A percentile compares a stretch with the other conserved stretches of the same genome.
Evolutionary conservation across 495 filamentous ascomycete species (phyloP).

Genomic region (Lasiosphaeria miniovina): DNA sequence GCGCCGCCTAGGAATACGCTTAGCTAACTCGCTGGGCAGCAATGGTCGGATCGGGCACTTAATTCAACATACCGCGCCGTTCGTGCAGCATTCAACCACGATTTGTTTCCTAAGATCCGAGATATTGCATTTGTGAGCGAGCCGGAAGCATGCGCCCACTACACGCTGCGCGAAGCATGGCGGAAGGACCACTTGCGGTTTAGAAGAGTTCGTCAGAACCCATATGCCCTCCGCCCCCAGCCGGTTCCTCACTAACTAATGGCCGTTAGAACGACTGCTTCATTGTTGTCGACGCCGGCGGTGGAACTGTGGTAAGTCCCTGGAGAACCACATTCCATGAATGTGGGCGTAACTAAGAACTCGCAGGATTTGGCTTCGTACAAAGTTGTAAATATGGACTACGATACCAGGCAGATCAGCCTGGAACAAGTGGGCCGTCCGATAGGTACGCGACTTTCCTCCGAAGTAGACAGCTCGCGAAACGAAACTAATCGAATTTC

Average conservation of each 20-base stretch:
- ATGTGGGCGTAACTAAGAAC: not conserved
- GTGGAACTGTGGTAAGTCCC: slow-evolving; percentile 54
- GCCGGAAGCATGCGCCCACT: slow-evolving; percentile 57
- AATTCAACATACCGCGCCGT: slow-evolving; percentile 35
- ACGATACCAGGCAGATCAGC: slow-evolving; percentile 21
- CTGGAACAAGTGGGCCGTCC: slow-evolving; percentile 21
- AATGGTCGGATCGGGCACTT: slow-evolving; percentile 32
- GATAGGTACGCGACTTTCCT: slow-evolving; percentile 5
- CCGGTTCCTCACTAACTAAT: slow-evolving; percentile 6
- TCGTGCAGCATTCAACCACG: slow-evolving; percentile 22
- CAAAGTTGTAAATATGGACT: slow-evolving; percentile 25
- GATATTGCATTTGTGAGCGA: slow-evolving; percentile 47
- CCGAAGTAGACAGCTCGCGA: not conserved
- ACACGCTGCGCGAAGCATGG: slow-evolving; percentile 39
- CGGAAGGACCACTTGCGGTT: slow-evolving; percentile 17
- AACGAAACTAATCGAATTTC: slow-evolving; percentile 7
- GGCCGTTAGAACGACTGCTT: slow-evolving; percentile 46
- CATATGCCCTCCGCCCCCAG: too few species aligned
- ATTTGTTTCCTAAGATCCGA: slow-evolving; percentile 27
- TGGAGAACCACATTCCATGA: not conserved
- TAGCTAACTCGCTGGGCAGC: slow-evolving; percentile 12
- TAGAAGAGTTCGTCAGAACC: too few species aligned
- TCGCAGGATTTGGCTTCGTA: slow-evolving; percentile 27
- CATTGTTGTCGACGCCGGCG: slow-evolving; percentile 55
- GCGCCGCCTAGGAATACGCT: not conserved